Conservation (phyloP, 75 land plant species). For the Picea sitchensis region DNA sequence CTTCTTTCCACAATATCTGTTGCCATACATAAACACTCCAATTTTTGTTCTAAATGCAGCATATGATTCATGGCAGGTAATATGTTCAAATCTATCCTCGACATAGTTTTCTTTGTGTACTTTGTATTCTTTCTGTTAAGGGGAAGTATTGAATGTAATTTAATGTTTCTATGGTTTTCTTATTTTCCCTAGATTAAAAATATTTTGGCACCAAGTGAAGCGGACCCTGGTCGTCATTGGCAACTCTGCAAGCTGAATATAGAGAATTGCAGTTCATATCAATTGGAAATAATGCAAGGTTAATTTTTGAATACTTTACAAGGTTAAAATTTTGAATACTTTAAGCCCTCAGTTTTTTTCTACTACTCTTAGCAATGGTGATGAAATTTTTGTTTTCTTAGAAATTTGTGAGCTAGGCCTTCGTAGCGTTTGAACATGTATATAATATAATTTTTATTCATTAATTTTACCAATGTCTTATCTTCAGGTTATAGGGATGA, state of each 20-base stretch:
- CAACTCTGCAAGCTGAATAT: slow-evolving; percentile 39
- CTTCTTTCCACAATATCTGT: slow-evolving; percentile 76
- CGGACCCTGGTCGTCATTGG: slow-evolving; percentile 52
- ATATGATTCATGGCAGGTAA: slow-evolving; percentile 88
- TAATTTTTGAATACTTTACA: slow-evolving; percentile 16
- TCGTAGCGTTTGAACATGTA: background rate
- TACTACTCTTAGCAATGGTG: background rate
- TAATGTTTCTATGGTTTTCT: background rate
- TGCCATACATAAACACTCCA: slow-evolving; percentile 48
- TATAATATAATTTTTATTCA: background rate
- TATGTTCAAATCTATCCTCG: background rate
- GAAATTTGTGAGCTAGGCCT: background rate
- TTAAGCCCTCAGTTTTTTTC: background rate
- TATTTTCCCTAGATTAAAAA: slow-evolving; percentile 27
- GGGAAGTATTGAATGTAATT: background rate
- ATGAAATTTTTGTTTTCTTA: background rate
- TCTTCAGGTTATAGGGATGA: slow-evolving; percentile 22
- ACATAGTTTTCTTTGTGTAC: background rate
- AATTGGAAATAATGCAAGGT: slow-evolving; percentile 57
- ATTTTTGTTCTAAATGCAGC: slow-evolving; percentile 69
- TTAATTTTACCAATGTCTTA: background rate
- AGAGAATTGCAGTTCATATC: slow-evolving; percentile 26
- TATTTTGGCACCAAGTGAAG: slow-evolving; percentile 47
- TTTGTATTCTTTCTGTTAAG: background rate
- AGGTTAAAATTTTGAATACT: slow-evolving; percentile 25